Conservation (phyloP, 1,284 basidiomycete species). For the Athelia sp. region DNA sequence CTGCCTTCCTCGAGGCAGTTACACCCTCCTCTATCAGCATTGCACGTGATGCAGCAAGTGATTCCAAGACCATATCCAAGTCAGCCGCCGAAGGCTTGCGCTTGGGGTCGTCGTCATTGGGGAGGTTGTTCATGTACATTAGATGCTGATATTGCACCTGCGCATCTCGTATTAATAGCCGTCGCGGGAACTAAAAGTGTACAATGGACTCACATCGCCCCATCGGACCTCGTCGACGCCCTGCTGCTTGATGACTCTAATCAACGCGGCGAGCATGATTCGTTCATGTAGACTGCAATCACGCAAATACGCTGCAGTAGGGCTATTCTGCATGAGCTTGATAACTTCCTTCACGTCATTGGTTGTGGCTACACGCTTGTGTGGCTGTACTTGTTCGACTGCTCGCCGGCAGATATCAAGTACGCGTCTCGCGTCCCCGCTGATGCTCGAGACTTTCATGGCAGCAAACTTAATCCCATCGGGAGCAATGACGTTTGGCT, state of each 20-base stretch:
- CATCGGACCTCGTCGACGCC: conserved; percentile 87
- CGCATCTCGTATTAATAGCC: too few relatives aligned
- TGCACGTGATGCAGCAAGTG: conserved; percentile 66
- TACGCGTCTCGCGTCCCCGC: conserved; percentile 91
- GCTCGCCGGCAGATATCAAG: conserved; percentile 91
- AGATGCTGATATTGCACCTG: conserved; percentile 68
- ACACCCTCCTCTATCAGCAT: conserved; percentile 64
- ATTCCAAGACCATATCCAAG: conserved; percentile 58
- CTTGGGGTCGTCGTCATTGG: conserved; percentile 42
- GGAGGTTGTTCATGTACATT: conserved; percentile 53
- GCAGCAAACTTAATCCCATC: conserved; percentile 90
- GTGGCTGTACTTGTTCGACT: conserved; percentile 70
- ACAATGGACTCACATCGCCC: conserved; percentile 72
- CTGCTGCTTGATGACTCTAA: conserved; percentile 79
- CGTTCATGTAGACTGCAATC: conserved; percentile 84
- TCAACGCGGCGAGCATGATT: conserved; percentile 82
- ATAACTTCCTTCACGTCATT: conserved; percentile 82
- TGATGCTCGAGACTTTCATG: conserved; percentile 88
- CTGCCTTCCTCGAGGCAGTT: conserved; percentile 43
- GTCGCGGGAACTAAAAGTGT: too few relatives aligned
- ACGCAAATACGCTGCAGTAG: conserved; percentile 77
- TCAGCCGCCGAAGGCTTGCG: conserved; percentile 53
- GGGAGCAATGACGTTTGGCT: conserved; percentile 54
- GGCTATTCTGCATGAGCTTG: conserved; percentile 87
- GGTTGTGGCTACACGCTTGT: conserved; percentile 55